Percentiles rank a stretch among this genome's conserved stretches.
These are phyloP conservation scores for Fusarium udum DNA, from an alignment of 2,329 filamentous ascomycete species.

Conservation along the genomic window DNA sequence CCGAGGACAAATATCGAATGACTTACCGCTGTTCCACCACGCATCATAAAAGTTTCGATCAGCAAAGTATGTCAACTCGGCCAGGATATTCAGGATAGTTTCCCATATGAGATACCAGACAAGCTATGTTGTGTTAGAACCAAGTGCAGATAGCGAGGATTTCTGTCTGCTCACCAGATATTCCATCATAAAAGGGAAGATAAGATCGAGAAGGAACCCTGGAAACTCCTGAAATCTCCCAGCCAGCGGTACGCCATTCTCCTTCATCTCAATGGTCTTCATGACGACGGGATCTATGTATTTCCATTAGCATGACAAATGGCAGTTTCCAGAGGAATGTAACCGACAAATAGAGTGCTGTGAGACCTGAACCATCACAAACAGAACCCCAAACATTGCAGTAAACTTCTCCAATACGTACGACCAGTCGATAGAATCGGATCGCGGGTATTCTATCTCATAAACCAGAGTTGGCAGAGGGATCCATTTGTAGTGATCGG, in stretches of 20 bases:
- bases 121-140: constrained; percentile 51
- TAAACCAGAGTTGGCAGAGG: constrained; percentile 81
- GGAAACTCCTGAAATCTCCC: constrained; percentile 75
- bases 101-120: constrained; percentile 87
- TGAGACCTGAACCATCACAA: constrained; percentile 81
- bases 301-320: constrained; percentile 1
- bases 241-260: constrained; percentile 67
- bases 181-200: constrained; percentile 83
- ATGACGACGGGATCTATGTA: constrained; percentile 72
- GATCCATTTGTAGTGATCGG: constrained; percentile 77
- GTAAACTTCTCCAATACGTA: constrained; percentile 78
- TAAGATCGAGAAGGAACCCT: constrained; percentile 77
- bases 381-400: constrained; percentile 76
- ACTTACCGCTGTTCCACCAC: constrained; percentile 69
- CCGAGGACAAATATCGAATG: no score
- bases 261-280: constrained; percentile 72
- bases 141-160: background rate
- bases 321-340: background rate
- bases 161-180: constrained; percentile 61
- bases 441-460: constrained; percentile 79
- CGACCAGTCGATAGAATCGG: constrained; percentile 74
- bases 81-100: constrained; percentile 76
- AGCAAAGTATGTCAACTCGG: constrained; percentile 79
- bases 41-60: constrained; percentile 77
- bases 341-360: constrained; percentile 74